These are phyloP conservation scores for Barnettozyma salicaria DNA, from an alignment of 805 yeast species.

Conservation along the genomic window DNA sequence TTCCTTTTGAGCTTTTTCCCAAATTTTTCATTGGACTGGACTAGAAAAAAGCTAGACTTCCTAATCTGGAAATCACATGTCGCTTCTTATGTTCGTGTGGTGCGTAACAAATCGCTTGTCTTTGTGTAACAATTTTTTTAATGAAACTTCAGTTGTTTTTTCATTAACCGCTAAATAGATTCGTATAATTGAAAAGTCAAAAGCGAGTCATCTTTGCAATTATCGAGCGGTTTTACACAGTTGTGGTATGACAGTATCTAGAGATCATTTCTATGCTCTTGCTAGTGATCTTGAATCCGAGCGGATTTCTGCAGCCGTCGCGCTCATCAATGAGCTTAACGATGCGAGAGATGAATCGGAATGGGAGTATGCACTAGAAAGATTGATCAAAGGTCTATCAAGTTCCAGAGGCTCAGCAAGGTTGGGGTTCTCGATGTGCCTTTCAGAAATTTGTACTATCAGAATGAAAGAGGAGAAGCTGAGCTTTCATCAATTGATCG, in stretches of 20 bases:
- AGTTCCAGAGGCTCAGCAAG: conserved; percentile 82
- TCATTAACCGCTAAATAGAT: no score
- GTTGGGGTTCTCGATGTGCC: conserved; percentile 81
- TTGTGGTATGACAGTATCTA: conserved; percentile 44
- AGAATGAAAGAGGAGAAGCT: conserved; percentile 29
- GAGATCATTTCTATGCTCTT: conserved; percentile 69
- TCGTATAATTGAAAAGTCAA: no score
- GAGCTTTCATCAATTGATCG: conserved; percentile 34
- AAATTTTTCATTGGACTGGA: conserved; percentile 6
- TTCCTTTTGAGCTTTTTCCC: not conserved
- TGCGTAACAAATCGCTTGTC: not conserved
- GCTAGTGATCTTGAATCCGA: conserved; percentile 74
- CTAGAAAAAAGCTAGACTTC: conserved; percentile 12
- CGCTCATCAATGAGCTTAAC: conserved; percentile 54
- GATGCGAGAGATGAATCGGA: conserved; percentile 42
- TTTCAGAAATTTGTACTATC: conserved; percentile 56
- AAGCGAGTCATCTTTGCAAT: no score
- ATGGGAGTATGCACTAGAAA: conserved; percentile 74
- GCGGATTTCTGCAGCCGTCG: conserved; percentile 65
- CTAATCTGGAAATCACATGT: conserved; percentile 10
- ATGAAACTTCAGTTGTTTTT: not conserved
- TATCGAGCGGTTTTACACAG: no score
- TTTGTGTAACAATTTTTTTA: not conserved
- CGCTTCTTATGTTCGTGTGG: not conserved
- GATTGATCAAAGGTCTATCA: conserved; percentile 75